Percentiles rank a stretch among this genome's conserved stretches.
Evolutionary conservation across 2,329 filamentous ascomycete species (phyloP).

Genomic region (Pseudogymnoascus pannorum): DNA sequence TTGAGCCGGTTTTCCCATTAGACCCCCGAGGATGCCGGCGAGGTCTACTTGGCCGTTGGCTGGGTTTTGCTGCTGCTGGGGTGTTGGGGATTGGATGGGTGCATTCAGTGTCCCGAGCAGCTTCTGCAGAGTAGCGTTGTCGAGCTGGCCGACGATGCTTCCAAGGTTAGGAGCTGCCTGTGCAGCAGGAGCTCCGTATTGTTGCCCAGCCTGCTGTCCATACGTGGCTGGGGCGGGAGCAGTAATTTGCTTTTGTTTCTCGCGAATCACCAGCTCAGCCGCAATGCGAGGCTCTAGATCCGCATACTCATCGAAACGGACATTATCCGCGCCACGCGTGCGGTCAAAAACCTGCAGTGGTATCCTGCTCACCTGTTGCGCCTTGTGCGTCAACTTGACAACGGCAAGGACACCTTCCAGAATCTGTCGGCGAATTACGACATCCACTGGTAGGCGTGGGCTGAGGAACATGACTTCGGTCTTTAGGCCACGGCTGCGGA

Average conservation of each 20-base stretch:
- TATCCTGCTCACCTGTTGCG: conserved; percentile 66
- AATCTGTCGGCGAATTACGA: conserved; percentile 78
- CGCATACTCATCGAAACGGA: conserved; percentile 81
- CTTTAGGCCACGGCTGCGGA: conserved; percentile 62
- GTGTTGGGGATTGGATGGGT: conserved; percentile 18
- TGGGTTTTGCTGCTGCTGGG: conserved; percentile 17
- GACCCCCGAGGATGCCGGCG: conserved; percentile 25
- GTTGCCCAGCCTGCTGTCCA: conserved; percentile 28
- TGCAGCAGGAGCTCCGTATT: conserved; percentile 30
- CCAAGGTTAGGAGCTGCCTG: conserved; percentile 46
- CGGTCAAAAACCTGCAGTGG: conserved; percentile 81
- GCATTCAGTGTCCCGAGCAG: conserved; percentile 50
- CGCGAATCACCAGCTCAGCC: conserved; percentile 70
- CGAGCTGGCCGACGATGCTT: conserved; percentile 59
- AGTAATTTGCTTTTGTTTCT: conserved; percentile 45
- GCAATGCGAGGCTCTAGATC: conserved; percentile 72
- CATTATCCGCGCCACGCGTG: conserved; percentile 62
- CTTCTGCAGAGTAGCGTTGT: conserved; percentile 63
- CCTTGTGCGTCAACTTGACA: conserved; percentile 62
- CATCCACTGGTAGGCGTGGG: conserved; percentile 66
- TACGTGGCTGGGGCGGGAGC: conserved; percentile 30
- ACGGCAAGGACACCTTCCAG: conserved; percentile 84
- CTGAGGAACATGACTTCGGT: conserved; percentile 75
- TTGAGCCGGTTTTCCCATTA: conserved; percentile 17
- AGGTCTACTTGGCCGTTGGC: conserved; percentile 25